Evolutionary conservation across 2,329 filamentous ascomycete genomes (phyloP).

Genomic region (Cadophora luteo-olivacea): DNA sequence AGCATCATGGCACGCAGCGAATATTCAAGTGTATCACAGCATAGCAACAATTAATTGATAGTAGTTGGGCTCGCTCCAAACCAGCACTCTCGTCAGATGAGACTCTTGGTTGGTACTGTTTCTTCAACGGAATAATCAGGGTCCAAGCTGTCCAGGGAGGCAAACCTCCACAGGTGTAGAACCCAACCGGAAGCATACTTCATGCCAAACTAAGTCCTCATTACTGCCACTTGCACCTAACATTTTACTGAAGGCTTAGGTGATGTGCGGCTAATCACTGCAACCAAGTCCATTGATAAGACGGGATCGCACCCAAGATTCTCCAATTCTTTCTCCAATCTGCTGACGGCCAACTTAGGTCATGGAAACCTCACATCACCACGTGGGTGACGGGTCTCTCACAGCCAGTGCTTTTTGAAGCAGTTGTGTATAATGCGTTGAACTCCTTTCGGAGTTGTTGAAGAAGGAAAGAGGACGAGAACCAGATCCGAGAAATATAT

Average conservation of each 20-base stretch:
- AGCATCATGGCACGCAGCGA: background rate
- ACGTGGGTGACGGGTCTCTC: slow-evolving; percentile 42
- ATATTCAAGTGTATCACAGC: background rate
- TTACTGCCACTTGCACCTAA: background rate
- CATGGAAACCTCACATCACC: slow-evolving; percentile 43
- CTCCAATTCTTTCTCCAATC: slow-evolving; percentile 42
- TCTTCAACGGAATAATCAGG: background rate
- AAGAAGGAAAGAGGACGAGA: background rate
- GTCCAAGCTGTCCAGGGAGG: background rate
- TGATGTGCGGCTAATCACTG: slow-evolving; percentile 45
- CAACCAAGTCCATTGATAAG: slow-evolving; percentile 40
- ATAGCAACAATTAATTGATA: background rate
- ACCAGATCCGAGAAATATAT: slow-evolving; percentile 6
- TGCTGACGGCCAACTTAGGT: slow-evolving; percentile 43
- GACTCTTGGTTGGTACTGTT: background rate
- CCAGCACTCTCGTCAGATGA: background rate
- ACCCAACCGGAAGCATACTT: background rate
- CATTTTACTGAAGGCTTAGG: background rate
- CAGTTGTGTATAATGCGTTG: slow-evolving; percentile 30
- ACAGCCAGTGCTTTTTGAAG: slow-evolving; percentile 43
- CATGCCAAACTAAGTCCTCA: background rate
- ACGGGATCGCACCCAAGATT: slow-evolving; percentile 44
- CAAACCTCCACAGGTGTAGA: background rate
- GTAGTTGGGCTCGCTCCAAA: background rate
- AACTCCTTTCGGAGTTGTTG: slow-evolving; percentile 21